Conservation (phyloP, 148 eudicot genomes). For the Limonium bicolor region DNA sequence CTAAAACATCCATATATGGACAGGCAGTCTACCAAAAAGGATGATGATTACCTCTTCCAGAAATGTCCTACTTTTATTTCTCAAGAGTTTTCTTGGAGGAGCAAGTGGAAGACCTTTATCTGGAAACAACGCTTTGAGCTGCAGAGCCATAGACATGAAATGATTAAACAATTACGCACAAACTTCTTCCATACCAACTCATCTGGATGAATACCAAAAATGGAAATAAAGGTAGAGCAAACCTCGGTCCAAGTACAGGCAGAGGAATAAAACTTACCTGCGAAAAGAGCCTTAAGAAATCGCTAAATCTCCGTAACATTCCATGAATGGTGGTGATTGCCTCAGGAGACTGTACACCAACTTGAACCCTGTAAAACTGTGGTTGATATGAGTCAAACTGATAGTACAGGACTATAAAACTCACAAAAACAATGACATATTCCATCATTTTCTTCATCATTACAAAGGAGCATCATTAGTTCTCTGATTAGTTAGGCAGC, state of each 20-base stretch:
- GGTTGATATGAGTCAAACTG: slow-evolving; percentile 26
- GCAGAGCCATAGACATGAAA: slow-evolving; percentile 11
- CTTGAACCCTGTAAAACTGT: slow-evolving; percentile 94
- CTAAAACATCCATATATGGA: background rate
- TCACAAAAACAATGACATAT: too few relatives aligned
- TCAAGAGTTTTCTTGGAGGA: slow-evolving; percentile 73
- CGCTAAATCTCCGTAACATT: slow-evolving; percentile 68
- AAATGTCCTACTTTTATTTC: slow-evolving; percentile 44
- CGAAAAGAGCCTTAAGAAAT: slow-evolving; percentile 65
- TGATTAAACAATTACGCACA: too few relatives aligned
- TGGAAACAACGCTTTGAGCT: slow-evolving; percentile 57
- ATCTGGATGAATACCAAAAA: too few relatives aligned
- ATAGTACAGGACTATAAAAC: too few relatives aligned
- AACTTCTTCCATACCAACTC: too few relatives aligned
- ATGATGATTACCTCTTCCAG: slow-evolving; percentile 55
- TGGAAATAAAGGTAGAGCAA: too few relatives aligned
- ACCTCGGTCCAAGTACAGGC: too few relatives aligned
- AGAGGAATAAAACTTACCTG: slow-evolving; percentile 80
- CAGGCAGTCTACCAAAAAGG: background rate
- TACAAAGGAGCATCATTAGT: too few relatives aligned
- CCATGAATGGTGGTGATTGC: slow-evolving; percentile 62
- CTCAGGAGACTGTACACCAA: slow-evolving; percentile 88
- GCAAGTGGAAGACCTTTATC: slow-evolving; percentile 55
- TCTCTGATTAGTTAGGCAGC: too few relatives aligned
- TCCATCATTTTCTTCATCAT: too few relatives aligned